A percentile compares a stretch with the other conserved stretches of the same genome.
These are phyloP conservation scores for Fraxinus sp. DNA, from an alignment of 305 asterid species.

Conservation along the genomic window DNA sequence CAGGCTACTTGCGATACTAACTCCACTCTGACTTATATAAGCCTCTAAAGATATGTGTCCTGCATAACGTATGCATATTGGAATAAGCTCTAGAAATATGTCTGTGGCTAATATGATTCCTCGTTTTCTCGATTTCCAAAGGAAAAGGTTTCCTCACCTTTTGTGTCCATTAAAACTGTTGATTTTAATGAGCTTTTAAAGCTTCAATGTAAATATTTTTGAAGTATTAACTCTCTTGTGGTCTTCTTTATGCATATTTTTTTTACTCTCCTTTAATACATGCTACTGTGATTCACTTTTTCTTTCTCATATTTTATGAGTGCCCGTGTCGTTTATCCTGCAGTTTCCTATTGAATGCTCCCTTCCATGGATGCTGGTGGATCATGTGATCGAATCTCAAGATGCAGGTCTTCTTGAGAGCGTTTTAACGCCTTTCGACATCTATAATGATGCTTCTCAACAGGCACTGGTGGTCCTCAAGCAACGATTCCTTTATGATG, in stretches of 20 bases:
- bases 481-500: constrained; percentile 98
- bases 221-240: neutral
- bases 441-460: constrained; percentile 97
- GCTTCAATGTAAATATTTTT: constrained; percentile 1
- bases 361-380: constrained; percentile 99
- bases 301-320: constrained; percentile 14
- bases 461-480: constrained; percentile 87
- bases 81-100: constrained; percentile 5
- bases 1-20: neutral
- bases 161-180: neutral
- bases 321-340: constrained; percentile 22
- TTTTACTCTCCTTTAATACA: neutral
- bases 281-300: neutral
- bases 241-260: neutral
- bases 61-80: neutral
- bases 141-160: neutral
- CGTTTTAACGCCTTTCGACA: constrained; percentile 87
- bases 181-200: neutral
- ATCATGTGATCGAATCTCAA: constrained; percentile 80
- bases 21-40: neutral
- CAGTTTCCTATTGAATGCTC: constrained; percentile 99
- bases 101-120: neutral
- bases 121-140: neutral
- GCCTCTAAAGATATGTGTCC: neutral
- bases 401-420: constrained; percentile 85